These are phyloP conservation scores for Pseudogymnoascus sp. DNA, from an alignment of 2,329 filamentous ascomycete genomes.

Conservation along the genomic window DNA sequence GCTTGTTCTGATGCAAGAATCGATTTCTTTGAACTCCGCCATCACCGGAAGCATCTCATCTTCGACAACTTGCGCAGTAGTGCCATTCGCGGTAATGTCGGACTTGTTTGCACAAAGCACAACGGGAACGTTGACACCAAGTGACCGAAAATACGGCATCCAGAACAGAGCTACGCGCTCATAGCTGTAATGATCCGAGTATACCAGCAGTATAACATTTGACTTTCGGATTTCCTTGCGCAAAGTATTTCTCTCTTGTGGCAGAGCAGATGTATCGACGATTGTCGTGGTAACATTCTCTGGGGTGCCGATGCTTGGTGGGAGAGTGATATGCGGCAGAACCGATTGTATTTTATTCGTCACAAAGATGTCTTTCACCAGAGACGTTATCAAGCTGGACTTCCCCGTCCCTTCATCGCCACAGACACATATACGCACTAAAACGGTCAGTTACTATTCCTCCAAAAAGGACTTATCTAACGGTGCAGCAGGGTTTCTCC, in stretches of 20 bases:
- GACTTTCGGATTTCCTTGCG: conserved; percentile 93
- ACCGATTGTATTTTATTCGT: conserved; percentile 92
- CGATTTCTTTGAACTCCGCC: conserved; percentile 97
- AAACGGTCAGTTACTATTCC: background rate
- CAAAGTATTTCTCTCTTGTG: conserved; percentile 82
- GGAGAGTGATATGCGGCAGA: conserved; percentile 89
- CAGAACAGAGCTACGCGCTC: conserved; percentile 94
- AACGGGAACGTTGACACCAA: conserved; percentile 97
- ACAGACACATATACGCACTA: conserved; percentile 88
- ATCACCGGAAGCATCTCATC: conserved; percentile 98
- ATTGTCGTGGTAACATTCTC: conserved; percentile 97
- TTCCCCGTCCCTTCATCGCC: conserved; percentile 95
- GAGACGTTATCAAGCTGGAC: conserved; percentile 84
- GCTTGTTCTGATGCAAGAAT: conserved; percentile 93
- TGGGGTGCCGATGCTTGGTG: conserved; percentile 83
- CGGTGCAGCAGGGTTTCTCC: background rate
- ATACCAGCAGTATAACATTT: conserved; percentile 93
- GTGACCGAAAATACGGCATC: conserved; percentile 95
- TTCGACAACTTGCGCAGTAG: conserved; percentile 76
- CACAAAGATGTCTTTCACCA: conserved; percentile 96
- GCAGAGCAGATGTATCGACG: conserved; percentile 91
- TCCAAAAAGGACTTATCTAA: background rate
- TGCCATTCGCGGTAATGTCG: conserved; percentile 69
- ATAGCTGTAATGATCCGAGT: conserved; percentile 98
- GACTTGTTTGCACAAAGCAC: conserved; percentile 96